A percentile compares a stretch with the other conserved stretches of the same genome.
Conservation (phyloP, 2,329 filamentous ascomycete species). For the Cyphellophora attinorum region DNA sequence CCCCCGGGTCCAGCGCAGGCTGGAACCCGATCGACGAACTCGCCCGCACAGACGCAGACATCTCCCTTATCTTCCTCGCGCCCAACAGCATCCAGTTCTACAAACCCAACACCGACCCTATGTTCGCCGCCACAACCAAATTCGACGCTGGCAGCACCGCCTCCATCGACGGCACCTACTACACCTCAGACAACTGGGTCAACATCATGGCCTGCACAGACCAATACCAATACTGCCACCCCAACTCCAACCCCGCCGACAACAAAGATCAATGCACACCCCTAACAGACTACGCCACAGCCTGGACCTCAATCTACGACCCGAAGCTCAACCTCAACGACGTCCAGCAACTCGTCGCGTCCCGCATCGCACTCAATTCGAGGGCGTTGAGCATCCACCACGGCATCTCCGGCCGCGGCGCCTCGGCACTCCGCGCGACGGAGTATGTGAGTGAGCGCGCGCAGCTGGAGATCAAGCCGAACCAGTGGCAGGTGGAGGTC, state of each 20-base stretch:
- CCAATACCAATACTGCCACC: conserved; percentile 26
- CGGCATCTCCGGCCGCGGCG: conserved; percentile 6
- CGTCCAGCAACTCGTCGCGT: conserved; percentile 7
- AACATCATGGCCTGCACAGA: conserved; percentile 23
- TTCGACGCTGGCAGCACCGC: conserved; percentile 2
- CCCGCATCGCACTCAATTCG: conserved; percentile 6
- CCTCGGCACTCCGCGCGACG: conserved; percentile 9
- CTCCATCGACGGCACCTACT: conserved; percentile 4
- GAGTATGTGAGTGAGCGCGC: conserved; percentile 7
- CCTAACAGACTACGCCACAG: conserved; percentile 12
- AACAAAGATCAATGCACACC: conserved; percentile 14
- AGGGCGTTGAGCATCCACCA: conserved; percentile 5
- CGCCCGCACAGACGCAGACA: conserved; percentile 21
- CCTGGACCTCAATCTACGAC: conserved; percentile 3
- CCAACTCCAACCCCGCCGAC: conserved; percentile 1
- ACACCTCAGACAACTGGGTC: conserved; percentile 18
- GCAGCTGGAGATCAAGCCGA: conserved; percentile 17
- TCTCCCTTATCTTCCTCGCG: conserved; percentile 23
- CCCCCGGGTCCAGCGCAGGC: background rate
- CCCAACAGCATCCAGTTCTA: conserved; percentile 20
- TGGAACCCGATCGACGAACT: conserved; percentile 22
- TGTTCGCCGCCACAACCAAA: conserved; percentile 20
- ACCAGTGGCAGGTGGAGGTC: conserved; percentile 28
- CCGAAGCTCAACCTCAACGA: conserved; percentile 6
- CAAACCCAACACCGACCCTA: conserved; percentile 21